Percentiles rank a stretch among this genome's conserved stretches.
Conservation (phyloP, 2,329 filamentous ascomycete genomes). For the Falciphora oryzae region DNA sequence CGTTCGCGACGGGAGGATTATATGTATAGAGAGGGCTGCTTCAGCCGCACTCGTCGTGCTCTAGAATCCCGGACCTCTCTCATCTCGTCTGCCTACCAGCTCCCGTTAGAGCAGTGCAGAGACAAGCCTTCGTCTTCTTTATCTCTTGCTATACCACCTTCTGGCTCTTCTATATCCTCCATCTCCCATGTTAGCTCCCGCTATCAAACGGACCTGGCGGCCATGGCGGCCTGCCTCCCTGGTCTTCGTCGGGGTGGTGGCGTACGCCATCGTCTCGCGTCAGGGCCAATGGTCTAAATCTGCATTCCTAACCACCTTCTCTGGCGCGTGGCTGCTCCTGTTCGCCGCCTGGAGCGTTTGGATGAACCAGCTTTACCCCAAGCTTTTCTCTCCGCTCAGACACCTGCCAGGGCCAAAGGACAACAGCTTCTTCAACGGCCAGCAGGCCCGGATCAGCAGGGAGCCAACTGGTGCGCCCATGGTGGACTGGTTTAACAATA, state of each 20-base stretch:
- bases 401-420: slow-evolving; percentile 39
- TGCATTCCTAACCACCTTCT: slow-evolving; percentile 29
- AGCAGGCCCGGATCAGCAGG: slow-evolving; percentile 33
- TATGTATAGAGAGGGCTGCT: background rate
- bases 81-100: too few species aligned
- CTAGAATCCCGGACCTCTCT: too few species aligned
- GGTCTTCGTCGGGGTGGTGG: slow-evolving; percentile 15
- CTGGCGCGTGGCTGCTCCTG: slow-evolving; percentile 29
- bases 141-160: background rate
- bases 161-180: background rate
- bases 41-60: too few species aligned
- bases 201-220: background rate
- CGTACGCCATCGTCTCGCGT: slow-evolving; percentile 26
- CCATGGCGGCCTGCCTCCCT: slow-evolving; percentile 19
- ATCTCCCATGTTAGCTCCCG: background rate
- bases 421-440: slow-evolving; percentile 43
- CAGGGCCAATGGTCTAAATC: slow-evolving; percentile 25
- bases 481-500: slow-evolving; percentile 39
- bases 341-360: slow-evolving; percentile 33
- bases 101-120: too few species aligned
- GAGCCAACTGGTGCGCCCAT: slow-evolving; percentile 38
- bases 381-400: slow-evolving; percentile 43
- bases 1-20: background rate
- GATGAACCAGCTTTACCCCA: slow-evolving; percentile 41
- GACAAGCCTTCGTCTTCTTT: background rate